These are phyloP conservation scores for Nothomitra cinnamomea DNA, from an alignment of 2,329 filamentous ascomycete species.

Conservation along the genomic window DNA sequence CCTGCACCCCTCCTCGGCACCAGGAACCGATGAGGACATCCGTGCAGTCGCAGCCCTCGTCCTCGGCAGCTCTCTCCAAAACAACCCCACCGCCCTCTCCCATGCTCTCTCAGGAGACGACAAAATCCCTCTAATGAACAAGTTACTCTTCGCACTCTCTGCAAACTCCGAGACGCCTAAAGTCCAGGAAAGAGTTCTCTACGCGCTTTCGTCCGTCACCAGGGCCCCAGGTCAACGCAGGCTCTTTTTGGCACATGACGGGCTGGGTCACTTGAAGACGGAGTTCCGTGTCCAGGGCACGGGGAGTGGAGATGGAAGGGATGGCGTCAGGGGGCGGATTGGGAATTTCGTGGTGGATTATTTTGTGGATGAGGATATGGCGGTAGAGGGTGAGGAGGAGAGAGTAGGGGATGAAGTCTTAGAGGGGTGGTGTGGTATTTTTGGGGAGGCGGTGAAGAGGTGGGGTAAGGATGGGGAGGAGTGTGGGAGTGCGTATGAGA, in stretches of 20 bases:
- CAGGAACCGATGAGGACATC: conserved; percentile 10
- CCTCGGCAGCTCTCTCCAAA: conserved; percentile 41
- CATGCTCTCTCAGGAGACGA: conserved; percentile 16
- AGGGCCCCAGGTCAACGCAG: conserved; percentile 34
- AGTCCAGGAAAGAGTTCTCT: conserved; percentile 13
- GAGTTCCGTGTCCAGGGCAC: conserved; percentile 26
- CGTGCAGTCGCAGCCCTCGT: conserved; percentile 36
- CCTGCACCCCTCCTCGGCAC: conserved; percentile 23
- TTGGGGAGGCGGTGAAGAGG: background rate
- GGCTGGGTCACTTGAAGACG: conserved; percentile 37
- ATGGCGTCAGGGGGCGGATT: conserved; percentile 34
- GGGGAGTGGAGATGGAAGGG: conserved; percentile 23
- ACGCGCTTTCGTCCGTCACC: conserved; percentile 38
- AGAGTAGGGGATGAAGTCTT: background rate
- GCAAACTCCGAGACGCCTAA: conserved; percentile 11
- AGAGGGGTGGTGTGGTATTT: background rate
- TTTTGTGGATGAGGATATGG: conserved; percentile 41
- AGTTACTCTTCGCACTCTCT: conserved; percentile 17
- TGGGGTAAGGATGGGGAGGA: background rate
- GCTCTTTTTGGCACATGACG: conserved; percentile 37
- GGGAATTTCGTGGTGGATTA: conserved; percentile 44
- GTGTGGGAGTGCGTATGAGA: background rate
- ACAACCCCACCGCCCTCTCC: conserved; percentile 44
- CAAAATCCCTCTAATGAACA: background rate
- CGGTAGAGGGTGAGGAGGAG: background rate